Evolutionary conservation across 257 asterid genomes (phyloP).

Genomic region (Nyctanthes arbortristis): DNA sequence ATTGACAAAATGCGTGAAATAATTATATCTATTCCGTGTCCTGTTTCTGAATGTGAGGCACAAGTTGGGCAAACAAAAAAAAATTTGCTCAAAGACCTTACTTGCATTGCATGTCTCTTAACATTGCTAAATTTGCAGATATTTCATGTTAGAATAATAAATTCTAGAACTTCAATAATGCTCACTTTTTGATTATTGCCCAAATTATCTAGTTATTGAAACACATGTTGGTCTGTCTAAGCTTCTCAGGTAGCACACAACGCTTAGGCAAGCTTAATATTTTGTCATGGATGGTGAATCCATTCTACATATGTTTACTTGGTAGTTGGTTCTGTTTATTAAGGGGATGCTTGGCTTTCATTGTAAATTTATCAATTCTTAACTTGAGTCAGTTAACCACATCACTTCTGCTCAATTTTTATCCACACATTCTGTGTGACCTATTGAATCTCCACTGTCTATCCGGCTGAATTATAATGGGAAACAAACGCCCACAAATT

Average conservation of each 20-base stretch:
- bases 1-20: not conserved
- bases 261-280: conserved; percentile 4
- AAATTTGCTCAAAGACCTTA: conserved; percentile 6
- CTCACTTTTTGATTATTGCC: not conserved
- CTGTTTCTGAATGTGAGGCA: conserved; percentile 2
- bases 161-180: no score
- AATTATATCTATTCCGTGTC: conserved; percentile 3
- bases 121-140: conserved; percentile 12
- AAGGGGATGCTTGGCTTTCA: no score
- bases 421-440: no score
- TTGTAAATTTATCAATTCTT: no score
- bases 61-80: conserved; percentile 8
- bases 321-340: no score
- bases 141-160: no score
- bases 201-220: not conserved
- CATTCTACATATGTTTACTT: conserved; percentile 14
- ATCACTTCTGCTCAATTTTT: no score
- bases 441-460: no score
- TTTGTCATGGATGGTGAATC: not conserved
- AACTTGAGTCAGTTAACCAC: no score
- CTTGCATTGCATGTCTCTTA: conserved; percentile 15
- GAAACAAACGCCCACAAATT: no score
- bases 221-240: conserved; percentile 15
- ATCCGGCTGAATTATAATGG: no score
- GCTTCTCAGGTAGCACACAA: not conserved